Evolutionary conservation across 148 eudicot genomes (phyloP).

Genomic region (Persicaria maculosa): DNA sequence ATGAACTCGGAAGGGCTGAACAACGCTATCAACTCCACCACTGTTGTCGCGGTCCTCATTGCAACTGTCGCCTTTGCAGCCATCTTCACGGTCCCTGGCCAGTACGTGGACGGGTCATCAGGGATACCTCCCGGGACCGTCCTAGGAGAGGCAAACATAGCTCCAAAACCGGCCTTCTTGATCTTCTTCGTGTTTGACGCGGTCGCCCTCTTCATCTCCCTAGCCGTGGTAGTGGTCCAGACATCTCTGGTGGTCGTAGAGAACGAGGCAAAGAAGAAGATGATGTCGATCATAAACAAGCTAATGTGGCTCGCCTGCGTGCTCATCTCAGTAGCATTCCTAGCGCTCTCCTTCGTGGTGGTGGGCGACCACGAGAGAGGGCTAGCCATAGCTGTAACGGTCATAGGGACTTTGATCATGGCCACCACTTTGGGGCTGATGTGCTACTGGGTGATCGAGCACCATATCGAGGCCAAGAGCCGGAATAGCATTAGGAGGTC

Average conservation of each 20-base stretch:
- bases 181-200: conserved; percentile 46
- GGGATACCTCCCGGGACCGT: conserved; percentile 19
- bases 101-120: conserved; percentile 24
- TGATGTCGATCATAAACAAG: conserved; percentile 53
- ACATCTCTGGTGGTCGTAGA: conserved; percentile 47
- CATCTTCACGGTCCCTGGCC: conserved; percentile 48
- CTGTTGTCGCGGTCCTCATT: conserved; percentile 44
- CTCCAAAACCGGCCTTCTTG: conserved; percentile 26
- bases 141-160: conserved; percentile 44
- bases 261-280: conserved; percentile 47
- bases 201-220: conserved; percentile 49
- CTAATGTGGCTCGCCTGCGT: conserved; percentile 59
- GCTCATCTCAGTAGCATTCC: conserved; percentile 38
- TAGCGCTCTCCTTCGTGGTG: conserved; percentile 40
- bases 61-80: conserved; percentile 58
- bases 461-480: conserved; percentile 34
- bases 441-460: conserved; percentile 43
- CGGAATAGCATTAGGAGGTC: conserved; percentile 31
- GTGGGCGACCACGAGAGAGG: conserved; percentile 31
- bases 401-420: conserved; percentile 36
- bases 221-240: conserved; percentile 58
- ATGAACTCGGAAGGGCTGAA: conserved; percentile 50
- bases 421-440: conserved; percentile 38
- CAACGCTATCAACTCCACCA: conserved; percentile 50
- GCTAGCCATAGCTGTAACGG: conserved; percentile 38